phyloP scores from a whole-genome alignment of 805 yeast species.

The Ogataea haglerorum region DNA sequence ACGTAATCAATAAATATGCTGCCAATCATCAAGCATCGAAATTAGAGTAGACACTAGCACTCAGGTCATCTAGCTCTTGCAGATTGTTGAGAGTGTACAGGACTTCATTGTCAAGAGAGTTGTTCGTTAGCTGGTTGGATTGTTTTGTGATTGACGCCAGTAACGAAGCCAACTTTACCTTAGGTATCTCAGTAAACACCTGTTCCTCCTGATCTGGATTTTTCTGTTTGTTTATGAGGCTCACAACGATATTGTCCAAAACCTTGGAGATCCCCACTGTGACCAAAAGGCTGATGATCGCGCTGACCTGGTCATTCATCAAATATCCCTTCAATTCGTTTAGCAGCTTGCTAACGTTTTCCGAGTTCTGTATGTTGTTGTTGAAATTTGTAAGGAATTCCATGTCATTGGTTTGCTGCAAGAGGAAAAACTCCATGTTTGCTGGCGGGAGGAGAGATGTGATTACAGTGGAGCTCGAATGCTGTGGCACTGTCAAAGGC shows the following conservation, averaged over 20 bases:
- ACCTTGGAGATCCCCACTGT: constrained; percentile 45
- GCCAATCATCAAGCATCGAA: constrained; percentile 35
- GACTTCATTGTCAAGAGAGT: constrained; percentile 31
- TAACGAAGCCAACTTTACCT: constrained; percentile 60
- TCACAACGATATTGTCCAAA: constrained; percentile 40
- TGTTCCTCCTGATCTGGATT: constrained; percentile 11
- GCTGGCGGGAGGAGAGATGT: constrained; percentile 47
- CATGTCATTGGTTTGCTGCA: constrained; percentile 49
- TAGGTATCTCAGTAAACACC: constrained; percentile 10
- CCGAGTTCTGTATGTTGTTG: constrained; percentile 23
- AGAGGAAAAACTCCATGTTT: constrained; percentile 49
- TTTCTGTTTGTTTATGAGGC: constrained; percentile 13
- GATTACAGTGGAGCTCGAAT: constrained; percentile 24
- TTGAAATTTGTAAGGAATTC: constrained; percentile 35
- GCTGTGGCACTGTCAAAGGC: constrained; percentile 1
- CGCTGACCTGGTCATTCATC: constrained; percentile 22
- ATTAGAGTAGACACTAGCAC: constrained; percentile 88
- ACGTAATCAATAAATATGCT: constrained; percentile 4
- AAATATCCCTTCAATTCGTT: constrained; percentile 31
- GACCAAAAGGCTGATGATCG: constrained; percentile 38
- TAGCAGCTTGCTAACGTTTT: constrained; percentile 28
- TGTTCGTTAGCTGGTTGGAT: constrained; percentile 38
- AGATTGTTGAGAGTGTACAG: constrained; percentile 42
- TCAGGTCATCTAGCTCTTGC: constrained; percentile 75
- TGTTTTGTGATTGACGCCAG: constrained; percentile 69